These are phyloP conservation scores for Wickerhamiella galacta DNA, from an alignment of 805 yeast genomes.

Conservation along the genomic window DNA sequence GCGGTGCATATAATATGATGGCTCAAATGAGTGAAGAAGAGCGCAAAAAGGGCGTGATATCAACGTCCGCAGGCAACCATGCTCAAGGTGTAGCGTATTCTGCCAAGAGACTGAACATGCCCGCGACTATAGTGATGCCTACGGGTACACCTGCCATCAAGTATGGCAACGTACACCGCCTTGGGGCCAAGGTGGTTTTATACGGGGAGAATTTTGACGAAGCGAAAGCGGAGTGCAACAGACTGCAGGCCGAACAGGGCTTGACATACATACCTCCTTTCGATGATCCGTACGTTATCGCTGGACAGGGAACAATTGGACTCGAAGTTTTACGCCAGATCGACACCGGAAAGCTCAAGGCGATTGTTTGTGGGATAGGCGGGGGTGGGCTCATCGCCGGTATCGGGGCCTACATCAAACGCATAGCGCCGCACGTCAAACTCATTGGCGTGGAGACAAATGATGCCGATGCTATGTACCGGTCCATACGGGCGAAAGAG, in stretches of 20 bases:
- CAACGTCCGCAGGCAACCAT: slow-evolving; percentile 97
- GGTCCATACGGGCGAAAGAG: slow-evolving; percentile 41
- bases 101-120: slow-evolving; percentile 68
- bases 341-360: slow-evolving; percentile 55
- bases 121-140: slow-evolving; percentile 97
- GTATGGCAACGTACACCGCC: slow-evolving; percentile 73
- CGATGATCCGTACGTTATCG: slow-evolving; percentile 93
- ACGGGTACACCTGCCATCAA: slow-evolving; percentile 91
- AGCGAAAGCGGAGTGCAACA: slow-evolving; percentile 80
- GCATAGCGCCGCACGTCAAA: slow-evolving; percentile 95
- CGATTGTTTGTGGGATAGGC: slow-evolving; percentile 86
- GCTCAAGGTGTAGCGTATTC: slow-evolving; percentile 98
- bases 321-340: slow-evolving; percentile 83
- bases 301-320: slow-evolving; percentile 97
- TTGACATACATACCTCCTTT: slow-evolving; percentile 93
- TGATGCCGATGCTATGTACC: slow-evolving; percentile 87
- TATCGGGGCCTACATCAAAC: slow-evolving; percentile 71
- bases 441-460: slow-evolving; percentile 89
- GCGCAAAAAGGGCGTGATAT: slow-evolving; percentile 74
- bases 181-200: slow-evolving; percentile 88
- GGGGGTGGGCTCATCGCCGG: slow-evolving; percentile 97
- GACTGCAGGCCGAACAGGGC: slow-evolving; percentile 52
- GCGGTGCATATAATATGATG: slow-evolving; percentile 97
- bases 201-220: slow-evolving; percentile 88
- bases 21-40: slow-evolving; percentile 52